Conservation (phyloP, 2,329 filamentous ascomycete species). For the Pseudonectria foliicola region DNA sequence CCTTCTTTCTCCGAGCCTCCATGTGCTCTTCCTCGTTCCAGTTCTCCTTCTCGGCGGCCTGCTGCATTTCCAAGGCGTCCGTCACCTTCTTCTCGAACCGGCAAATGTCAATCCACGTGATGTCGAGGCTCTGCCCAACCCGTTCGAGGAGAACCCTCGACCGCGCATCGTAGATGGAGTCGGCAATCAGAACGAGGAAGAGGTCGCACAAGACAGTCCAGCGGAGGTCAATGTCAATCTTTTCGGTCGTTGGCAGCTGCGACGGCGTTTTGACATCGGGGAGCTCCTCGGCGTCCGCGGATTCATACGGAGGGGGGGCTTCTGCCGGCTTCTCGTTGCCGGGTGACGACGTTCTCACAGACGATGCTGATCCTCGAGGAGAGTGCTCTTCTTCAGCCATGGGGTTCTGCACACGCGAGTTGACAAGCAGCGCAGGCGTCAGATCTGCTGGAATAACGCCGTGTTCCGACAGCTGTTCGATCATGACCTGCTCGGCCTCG, state of each 20-base stretch:
- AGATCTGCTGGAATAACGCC: constrained; percentile 81
- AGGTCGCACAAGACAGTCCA: constrained; percentile 97
- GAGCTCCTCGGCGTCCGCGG: constrained; percentile 61
- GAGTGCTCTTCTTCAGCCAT: constrained; percentile 49
- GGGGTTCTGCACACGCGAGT: constrained; percentile 87
- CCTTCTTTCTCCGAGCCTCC: constrained; percentile 73
- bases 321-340: constrained; percentile 41
- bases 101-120: constrained; percentile 89
- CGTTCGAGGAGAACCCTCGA: constrained; percentile 78
- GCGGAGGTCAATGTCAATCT: constrained; percentile 89
- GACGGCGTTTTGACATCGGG: constrained; percentile 76
- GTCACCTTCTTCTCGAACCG: constrained; percentile 96
- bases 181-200: constrained; percentile 92
- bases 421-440: constrained; percentile 80
- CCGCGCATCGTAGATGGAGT: constrained; percentile 84
- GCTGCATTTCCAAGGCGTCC: constrained; percentile 95
- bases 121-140: constrained; percentile 71
- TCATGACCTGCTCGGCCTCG: constrained; percentile 90
- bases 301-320: constrained; percentile 53
- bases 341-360: constrained; percentile 15
- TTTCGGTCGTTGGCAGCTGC: constrained; percentile 71
- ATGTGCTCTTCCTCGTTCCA: constrained; percentile 98
- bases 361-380: constrained; percentile 10
- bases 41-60: constrained; percentile 86
- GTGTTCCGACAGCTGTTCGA: constrained; percentile 90